Conservation (phyloP, 2,329 filamentous ascomycete genomes). For the Penicillium sclerotiorum region DNA sequence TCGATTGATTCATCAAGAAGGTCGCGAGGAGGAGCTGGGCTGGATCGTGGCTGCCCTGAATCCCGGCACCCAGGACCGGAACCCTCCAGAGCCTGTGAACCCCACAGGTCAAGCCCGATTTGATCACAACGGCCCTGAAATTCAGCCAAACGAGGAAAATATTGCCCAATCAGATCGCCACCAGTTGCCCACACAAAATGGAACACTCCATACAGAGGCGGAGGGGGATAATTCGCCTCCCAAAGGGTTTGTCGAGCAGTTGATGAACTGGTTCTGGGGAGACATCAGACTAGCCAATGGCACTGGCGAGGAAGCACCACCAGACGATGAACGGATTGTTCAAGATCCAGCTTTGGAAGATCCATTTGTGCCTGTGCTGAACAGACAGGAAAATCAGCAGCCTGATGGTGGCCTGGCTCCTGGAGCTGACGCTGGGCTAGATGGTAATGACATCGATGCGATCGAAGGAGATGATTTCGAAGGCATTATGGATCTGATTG, state of each 20-base stretch:
- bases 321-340: constrained; percentile 63
- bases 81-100: constrained; percentile 5
- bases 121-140: no score
- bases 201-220: constrained; percentile 1
- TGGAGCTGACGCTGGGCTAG: constrained; percentile 62
- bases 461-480: constrained; percentile 83
- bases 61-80: not conserved
- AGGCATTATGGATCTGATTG: constrained; percentile 91
- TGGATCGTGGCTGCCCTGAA: constrained; percentile 62
- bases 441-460: constrained; percentile 62
- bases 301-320: constrained; percentile 45
- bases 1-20: constrained; percentile 63
- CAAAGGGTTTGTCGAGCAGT: constrained; percentile 25
- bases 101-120: not conserved
- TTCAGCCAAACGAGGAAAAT: not conserved
- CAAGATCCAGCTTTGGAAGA: constrained; percentile 62
- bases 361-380: constrained; percentile 60
- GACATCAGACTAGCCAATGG: constrained; percentile 33
- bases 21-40: constrained; percentile 59
- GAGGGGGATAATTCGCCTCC: constrained; percentile 20
- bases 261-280: constrained; percentile 51
- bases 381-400: constrained; percentile 20
- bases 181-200: constrained; percentile 1
- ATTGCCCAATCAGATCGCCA: not conserved
- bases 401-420: constrained; percentile 11